Evolutionary conservation across 257 asterid species (phyloP), one percentile per base, ranked within the genome.

Genomic region (Eucommia ulmoides): DNA sequence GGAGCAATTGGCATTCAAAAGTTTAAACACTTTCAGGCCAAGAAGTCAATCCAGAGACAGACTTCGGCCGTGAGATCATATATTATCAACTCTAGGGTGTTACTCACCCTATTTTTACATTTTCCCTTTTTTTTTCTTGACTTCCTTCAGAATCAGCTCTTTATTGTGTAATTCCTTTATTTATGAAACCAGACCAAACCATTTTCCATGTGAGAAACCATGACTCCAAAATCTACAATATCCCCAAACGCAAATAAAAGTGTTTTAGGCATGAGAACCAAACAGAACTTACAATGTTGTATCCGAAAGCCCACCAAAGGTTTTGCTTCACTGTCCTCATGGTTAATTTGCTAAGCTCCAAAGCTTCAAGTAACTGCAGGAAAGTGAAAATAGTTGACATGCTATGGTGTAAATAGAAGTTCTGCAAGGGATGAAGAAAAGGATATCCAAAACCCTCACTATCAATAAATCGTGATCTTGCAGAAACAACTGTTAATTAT

Each of bases 251-350:
- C 19, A 42, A 21, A 1, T 8, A 1, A 3, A 42, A 21, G n/a
- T 16, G 48, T 42, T 6, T 9, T 53, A 63, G 48, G 66, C 51
- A 63, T 38, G 21, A 54, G n/a, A 38, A 4, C n/a, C 33, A 15
- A 19, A 24, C 24, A 23, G 61, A 57, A 70, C 98, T 78, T 77
- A 86, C 98, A 44, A 91, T 83, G 67, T 86, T 91, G 88, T 86
- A 86, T 17, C 84, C 96, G 58, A 91, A 91, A 45, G 98, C 98
- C 98, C 98, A 91, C 85, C 98, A 85, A 49, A 91, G 96, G 52
- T 91, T 86, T 75, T 91, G 96, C 81, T 75, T 83, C 56, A 91
- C 87, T 23, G 98, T 91, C 63, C 74, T 91, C 96, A 91, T 91
- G 65, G 98, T 91, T 60, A 77, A 81, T 64, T 79, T 79, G 71